Evolutionary conservation across 805 yeast genomes (phyloP).

Genomic region (Cyberlindnera maritima): DNA sequence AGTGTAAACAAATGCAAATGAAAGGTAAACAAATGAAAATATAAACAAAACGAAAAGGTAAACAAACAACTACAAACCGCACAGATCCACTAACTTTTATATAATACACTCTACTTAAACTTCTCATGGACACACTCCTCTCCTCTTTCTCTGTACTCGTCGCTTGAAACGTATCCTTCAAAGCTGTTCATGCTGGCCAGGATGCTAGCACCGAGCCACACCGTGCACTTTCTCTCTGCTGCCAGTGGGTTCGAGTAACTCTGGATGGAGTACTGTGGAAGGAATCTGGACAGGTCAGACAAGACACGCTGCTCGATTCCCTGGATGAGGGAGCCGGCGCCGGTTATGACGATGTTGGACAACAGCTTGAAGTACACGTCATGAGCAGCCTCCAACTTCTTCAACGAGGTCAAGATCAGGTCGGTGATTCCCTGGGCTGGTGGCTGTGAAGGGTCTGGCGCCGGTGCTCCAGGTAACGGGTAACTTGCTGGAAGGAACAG

Average conservation of each 20-base stretch:
- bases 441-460: conserved; percentile 26
- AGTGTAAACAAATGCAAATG: no score
- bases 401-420: conserved; percentile 38
- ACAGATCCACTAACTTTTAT: no score
- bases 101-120: conserved; percentile 33
- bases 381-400: conserved; percentile 40
- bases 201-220: conserved; percentile 83
- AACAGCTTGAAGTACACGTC: conserved; percentile 38
- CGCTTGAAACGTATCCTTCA: conserved; percentile 75
- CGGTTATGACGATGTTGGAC: conserved; percentile 74
- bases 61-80: background rate
- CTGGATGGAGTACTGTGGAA: conserved; percentile 60
- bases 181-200: conserved; percentile 75
- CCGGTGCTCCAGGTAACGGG: conserved; percentile 36
- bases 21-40: no score
- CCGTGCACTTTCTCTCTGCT: conserved; percentile 61
- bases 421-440: conserved; percentile 33
- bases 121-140: conserved; percentile 41
- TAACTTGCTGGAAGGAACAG: conserved; percentile 62
- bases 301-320: conserved; percentile 66
- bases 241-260: conserved; percentile 64
- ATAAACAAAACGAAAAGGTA: no score
- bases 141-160: conserved; percentile 74
- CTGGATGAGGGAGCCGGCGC: conserved; percentile 69
- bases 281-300: conserved; percentile 54